Percentiles rank a stretch among this genome's conserved stretches.
phyloP scores from a whole-genome alignment of 441 rosid species.

The Codiaeum variegatum region DNA sequence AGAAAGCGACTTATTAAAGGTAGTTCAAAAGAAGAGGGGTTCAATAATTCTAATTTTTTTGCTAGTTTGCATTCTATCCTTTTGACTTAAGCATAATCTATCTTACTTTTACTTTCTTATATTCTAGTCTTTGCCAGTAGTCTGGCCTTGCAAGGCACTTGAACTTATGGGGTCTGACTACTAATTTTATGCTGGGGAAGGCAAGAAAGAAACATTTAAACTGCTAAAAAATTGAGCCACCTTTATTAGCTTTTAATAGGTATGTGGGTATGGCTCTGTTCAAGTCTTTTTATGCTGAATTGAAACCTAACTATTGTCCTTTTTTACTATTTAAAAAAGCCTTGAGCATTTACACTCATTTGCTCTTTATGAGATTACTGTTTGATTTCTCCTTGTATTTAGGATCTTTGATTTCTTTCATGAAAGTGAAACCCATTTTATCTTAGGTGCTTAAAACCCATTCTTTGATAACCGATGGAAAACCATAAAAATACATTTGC shows the following conservation, averaged over 20 bases:
- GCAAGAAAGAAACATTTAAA: not conserved
- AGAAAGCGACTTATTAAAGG: too few species aligned
- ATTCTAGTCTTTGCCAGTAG: not conserved
- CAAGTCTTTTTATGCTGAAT: not conserved
- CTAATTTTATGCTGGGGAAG: not conserved
- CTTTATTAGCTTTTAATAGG: not conserved
- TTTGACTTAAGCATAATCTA: not conserved
- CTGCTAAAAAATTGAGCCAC: not conserved
- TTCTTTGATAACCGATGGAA: too few species aligned
- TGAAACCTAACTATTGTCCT: not conserved
- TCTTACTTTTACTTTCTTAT: not conserved
- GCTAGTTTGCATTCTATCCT: not conserved
- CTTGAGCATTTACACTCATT: not conserved
- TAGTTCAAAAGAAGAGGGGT: too few species aligned
- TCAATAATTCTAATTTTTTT: too few species aligned
- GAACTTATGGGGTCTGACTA: not conserved
- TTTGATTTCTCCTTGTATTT: too few species aligned
- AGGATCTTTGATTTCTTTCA: too few species aligned
- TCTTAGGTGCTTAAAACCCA: too few species aligned
- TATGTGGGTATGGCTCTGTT: not conserved
- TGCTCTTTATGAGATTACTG: not conserved
- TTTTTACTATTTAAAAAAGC: not conserved
- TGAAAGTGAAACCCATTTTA: too few species aligned
- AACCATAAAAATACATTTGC: constrained; percentile 40
- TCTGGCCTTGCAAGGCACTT: constrained; percentile 3